Conservation (phyloP, 1,139 yeast genomes). For the Zygoascus hellenicus region DNA sequence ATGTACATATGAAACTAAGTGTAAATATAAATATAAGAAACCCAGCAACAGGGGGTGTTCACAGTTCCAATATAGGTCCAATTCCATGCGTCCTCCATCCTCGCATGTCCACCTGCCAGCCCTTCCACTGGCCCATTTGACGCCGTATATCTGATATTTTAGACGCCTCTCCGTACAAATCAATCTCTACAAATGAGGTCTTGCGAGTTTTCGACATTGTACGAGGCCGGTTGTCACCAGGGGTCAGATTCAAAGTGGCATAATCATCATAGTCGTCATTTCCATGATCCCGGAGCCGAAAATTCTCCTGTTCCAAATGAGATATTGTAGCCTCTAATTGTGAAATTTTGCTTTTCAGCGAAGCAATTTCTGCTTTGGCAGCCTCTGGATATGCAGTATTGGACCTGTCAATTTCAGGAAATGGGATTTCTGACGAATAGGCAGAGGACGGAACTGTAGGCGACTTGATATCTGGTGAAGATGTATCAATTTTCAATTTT, state of each 20-base stretch:
- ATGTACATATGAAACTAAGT: conserved; percentile 2
- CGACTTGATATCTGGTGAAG: background rate
- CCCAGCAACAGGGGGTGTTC: conserved; percentile 12
- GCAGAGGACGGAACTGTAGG: background rate
- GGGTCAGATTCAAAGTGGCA: conserved; percentile 24
- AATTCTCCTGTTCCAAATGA: conserved; percentile 26
- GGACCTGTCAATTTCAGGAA: conserved; percentile 4
- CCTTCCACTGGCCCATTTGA: conserved; percentile 58
- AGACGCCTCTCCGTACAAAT: conserved; percentile 32
- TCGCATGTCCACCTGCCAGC: conserved; percentile 85
- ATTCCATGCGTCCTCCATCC: conserved; percentile 64
- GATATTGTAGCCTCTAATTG: conserved; percentile 12
- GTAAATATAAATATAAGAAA: conserved; percentile 8
- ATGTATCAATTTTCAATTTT: too few relatives aligned
- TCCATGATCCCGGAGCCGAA: conserved; percentile 14
- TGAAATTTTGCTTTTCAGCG: conserved; percentile 10
- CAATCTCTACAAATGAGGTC: conserved; percentile 34
- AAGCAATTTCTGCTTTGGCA: conserved; percentile 4
- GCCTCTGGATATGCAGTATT: conserved; percentile 1
- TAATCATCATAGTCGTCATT: conserved; percentile 19
- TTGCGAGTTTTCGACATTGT: conserved; percentile 17
- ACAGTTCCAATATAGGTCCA: conserved; percentile 53
- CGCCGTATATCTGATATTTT: conserved; percentile 27
- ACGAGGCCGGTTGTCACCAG: conserved; percentile 10
- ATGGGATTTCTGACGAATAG: conserved; percentile 5